These are phyloP conservation scores for Tephrocybe sp. DNA, from an alignment of 768 basidiomycete genomes.

Conservation along the genomic window DNA sequence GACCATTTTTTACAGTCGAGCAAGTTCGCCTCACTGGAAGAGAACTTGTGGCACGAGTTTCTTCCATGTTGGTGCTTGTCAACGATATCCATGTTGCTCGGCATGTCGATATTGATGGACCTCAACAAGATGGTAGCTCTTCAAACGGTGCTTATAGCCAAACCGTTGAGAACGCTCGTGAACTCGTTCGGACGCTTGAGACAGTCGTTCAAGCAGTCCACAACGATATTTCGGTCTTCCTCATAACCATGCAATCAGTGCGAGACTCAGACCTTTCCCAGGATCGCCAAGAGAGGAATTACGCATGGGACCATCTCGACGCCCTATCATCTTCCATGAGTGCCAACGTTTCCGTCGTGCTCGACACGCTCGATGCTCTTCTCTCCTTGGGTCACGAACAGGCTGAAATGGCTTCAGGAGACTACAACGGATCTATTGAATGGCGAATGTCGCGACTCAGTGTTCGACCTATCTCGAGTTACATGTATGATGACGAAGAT, in stretches of 20 bases:
- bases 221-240: conserved; percentile 64
- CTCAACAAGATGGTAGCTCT: conserved; percentile 47
- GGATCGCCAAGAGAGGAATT: conserved; percentile 30
- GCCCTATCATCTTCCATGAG: conserved; percentile 50
- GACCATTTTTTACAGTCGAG: conserved; percentile 31
- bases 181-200: conserved; percentile 71
- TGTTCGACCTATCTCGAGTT: conserved; percentile 39
- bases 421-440: conserved; percentile 75
- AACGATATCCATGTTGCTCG: conserved; percentile 77
- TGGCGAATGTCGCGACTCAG: conserved; percentile 76
- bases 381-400: conserved; percentile 69
- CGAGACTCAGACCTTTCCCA: conserved; percentile 34
- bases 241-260: conserved; percentile 59
- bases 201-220: conserved; percentile 68
- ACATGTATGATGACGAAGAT: conserved; percentile 27
- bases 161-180: conserved; percentile 68
- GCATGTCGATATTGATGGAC: conserved; percentile 81
- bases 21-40: conserved; percentile 44
- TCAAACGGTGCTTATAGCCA: conserved; percentile 56
- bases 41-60: conserved; percentile 54
- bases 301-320: conserved; percentile 47
- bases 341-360: conserved; percentile 54
- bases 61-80: conserved; percentile 56
- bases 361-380: conserved; percentile 62
- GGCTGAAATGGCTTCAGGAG: conserved; percentile 64